Evolutionary conservation across 2,329 filamentous ascomycete species (phyloP).

Genomic region (Diaporthe nobilis): DNA sequence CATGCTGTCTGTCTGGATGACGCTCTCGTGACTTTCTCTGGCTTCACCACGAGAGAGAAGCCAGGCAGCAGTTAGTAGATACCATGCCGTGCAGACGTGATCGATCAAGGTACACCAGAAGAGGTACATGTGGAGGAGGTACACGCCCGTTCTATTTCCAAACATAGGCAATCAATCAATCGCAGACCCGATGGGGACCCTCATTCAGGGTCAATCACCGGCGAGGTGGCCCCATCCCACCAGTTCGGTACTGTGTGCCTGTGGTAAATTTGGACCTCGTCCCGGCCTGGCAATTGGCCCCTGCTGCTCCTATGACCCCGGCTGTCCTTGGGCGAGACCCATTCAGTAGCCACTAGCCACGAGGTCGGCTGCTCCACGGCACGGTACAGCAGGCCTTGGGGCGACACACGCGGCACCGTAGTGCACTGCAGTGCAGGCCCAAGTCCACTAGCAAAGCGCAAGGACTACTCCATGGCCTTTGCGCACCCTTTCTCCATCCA

Average conservation of each 20-base stretch:
- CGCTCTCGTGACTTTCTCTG: neutral
- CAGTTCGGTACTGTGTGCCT: constrained; percentile 28
- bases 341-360: constrained; percentile 26
- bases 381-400: neutral
- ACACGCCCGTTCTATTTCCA: constrained; percentile 2
- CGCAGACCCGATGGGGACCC: constrained; percentile 25
- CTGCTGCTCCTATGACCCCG: neutral
- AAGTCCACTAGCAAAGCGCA: neutral
- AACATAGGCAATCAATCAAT: constrained; percentile 35
- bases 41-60: neutral
- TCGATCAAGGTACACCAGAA: neutral
- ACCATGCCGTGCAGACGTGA: neutral
- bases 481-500: neutral
- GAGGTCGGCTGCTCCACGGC: constrained; percentile 24
- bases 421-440: neutral
- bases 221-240: constrained; percentile 23
- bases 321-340: neutral
- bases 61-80: neutral
- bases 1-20: neutral
- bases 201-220: constrained; percentile 32
- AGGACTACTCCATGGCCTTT: neutral
- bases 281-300: constrained; percentile 20
- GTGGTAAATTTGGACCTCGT: constrained; percentile 30
- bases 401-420: neutral
- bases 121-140: neutral